Base-by-base conservation (phyloP, 2,329 filamentous ascomycete species). In the Diaporthe destruens region DNA sequence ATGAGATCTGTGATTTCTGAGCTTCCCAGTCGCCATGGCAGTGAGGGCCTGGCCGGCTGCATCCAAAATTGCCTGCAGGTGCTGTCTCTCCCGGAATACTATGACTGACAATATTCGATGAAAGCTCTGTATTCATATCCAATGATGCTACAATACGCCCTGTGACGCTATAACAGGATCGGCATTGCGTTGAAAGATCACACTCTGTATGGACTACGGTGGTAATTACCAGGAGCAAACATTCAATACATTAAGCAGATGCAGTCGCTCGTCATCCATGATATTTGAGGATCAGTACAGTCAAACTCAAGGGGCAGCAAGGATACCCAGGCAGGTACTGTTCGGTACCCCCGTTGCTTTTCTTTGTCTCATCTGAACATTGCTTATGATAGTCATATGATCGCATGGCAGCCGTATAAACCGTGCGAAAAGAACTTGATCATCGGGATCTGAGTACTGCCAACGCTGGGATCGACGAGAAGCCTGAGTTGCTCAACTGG, bases 391-490 rank as follows among this genome's bases (percentile, higher is more conserved):
- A 65, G 44, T 36, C 61, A 65, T 39, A 65, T 51, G 59, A 65
- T 25, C 44, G 20, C 44, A 49, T 11, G 59, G 59, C 9, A 65
- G 14, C 51, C 59, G 51, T 36, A 65, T 34, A 23, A 36, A 11
- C 59, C 44, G 59, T 44, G 59, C 44, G n/a, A 29, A 44, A 1
- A 14, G 32, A 20, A 11, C 44, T 34, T 11, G 53, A 14, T 1
- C n/a, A 8, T 14, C 53, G 20, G 53, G 6, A 16, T 34, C 6
- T 55, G 29, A 47, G 59, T 6, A 39, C 49, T 20, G 61, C 61
- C 61, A 65, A 65, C 42, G 44, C 61, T 29, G 44, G 61, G 61
- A 65, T 65, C 42, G 59, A 65, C 59, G 29, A 65, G 12, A 23
- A 51, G 59, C 59, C 59, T 23, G 42, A 36, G 59, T 36, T 65